Evolutionary conservation across 108 stramenopile genomes (phyloP), one percentile per base, ranked within the genome.

Genomic region (Cylindrotheca fusiformis): DNA sequence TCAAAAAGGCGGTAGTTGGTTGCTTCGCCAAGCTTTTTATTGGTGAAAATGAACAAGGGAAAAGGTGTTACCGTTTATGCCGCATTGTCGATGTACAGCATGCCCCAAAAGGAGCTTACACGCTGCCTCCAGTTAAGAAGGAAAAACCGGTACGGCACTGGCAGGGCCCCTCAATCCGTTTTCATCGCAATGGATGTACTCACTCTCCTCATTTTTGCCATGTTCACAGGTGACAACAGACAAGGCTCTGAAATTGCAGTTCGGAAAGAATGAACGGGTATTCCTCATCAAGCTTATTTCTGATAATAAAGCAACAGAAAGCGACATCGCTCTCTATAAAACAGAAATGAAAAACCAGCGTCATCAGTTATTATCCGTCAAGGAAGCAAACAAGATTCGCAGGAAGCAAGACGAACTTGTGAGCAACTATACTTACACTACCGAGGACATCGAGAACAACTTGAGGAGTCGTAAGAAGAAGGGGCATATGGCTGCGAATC

Each of bases 21-120:
- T 87, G 75, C 52, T 94, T 81, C 54, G 87, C 90, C 23, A 79
- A 86, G 24, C 51, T 94, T 8, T 82, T 82, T 45, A 85, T 94
- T 41, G 93, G 93, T 32, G 88, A 84, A 62, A 83, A 91, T 51
- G 77, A 72, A 2, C 59, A 81, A 23, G 83, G 85, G 19, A 84
- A 89, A 45, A 86, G 90, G 22, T 89, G 88, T 45, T 94, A 91
- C 63, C 81, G 93, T 52, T 69, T 94, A 26, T 91, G 90, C 62
- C 69, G 74, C 54, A 90, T 94, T 66, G 79, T 80, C 10, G 86
- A 75, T 20, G 83, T 94, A 28, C 71, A 59, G 17, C 54, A 24
- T 27, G 59, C 58, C 21, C 32, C 71, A 33, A 78, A 81, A 36
- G 58, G 47, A 31, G 68, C 76, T 0, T 94, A 94, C 58, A 68